These are phyloP conservation scores for Tuber microsphaerosporum DNA, from an alignment of 495 filamentous ascomycete species.

Conservation along the genomic window DNA sequence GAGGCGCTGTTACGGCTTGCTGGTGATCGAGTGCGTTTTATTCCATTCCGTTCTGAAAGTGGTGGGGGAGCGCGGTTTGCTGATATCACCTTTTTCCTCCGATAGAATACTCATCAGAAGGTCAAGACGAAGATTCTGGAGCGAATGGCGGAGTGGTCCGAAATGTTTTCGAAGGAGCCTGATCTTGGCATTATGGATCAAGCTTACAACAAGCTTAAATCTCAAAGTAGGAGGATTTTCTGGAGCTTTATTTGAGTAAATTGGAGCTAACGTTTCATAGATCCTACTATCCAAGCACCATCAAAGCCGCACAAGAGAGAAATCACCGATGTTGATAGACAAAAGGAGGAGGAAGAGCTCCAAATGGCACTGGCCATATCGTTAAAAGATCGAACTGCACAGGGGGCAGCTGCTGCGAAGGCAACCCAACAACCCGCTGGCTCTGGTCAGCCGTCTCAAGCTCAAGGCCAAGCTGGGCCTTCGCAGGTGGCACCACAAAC, in stretches of 20 bases:
- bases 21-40: constrained; percentile 59
- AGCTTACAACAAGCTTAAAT: constrained; percentile 81
- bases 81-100: not conserved
- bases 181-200: constrained; percentile 98
- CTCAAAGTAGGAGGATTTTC: constrained; percentile 52
- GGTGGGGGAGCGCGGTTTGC: not conserved
- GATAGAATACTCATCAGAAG: constrained; percentile 81
- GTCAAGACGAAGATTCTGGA: constrained; percentile 97
- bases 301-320: constrained; percentile 85
- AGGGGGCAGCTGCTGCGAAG: constrained; percentile 42
- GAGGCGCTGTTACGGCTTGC: constrained; percentile 87
- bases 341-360: constrained; percentile 94
- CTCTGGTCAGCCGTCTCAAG: constrained; percentile 26
- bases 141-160: constrained; percentile 90
- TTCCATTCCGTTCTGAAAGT: not conserved
- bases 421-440: constrained; percentile 32
- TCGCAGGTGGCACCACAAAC: constrained; percentile 53
- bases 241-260: not conserved
- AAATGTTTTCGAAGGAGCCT: constrained; percentile 84
- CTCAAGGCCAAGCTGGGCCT: constrained; percentile 23
- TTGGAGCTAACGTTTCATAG: constrained; percentile 44
- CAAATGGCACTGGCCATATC: constrained; percentile 92
- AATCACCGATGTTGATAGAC: constrained; percentile 81
- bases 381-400: constrained; percentile 66
- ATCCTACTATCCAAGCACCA: constrained; percentile 85